Base-by-base conservation (phyloP, 2,329 filamentous ascomycete species). In the Xylaria sp. region DNA sequence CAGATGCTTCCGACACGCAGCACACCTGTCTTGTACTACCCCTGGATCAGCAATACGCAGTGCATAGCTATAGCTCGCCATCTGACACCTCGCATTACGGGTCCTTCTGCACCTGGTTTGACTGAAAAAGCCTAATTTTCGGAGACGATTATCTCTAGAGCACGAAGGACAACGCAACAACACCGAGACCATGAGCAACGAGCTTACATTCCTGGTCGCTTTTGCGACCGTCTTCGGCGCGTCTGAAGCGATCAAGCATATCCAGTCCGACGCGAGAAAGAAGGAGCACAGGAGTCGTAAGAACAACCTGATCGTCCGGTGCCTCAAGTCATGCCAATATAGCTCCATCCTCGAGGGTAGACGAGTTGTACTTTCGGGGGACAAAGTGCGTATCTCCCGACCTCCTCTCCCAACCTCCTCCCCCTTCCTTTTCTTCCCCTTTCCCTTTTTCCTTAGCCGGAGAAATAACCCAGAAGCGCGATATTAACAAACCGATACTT, bases 201-300 rank as follows among this genome's bases (percentile, higher is more conserved):
- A 73, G 44, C 55, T 76, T 32, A 74, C 76, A 2, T 80, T 82
- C 37, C 76, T 82, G 42, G 73, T 82, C 58, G 80, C 80, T 51
- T 81, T 83, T 65, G 80, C 79, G 48, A 81, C 83, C 25, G 82
- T 84, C 65, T 79, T 83, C 66, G 84, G 83, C 67, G 79, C 82
- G 0, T 80, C 82, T 23, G 84, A 85, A 73, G 83, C 82, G 18
- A 84, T 85, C 66, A 78, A 82, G 51, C 80, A 83, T 44, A 82
- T 82, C 9, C 83, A 85, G 73, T 78, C 81, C n/a, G 83, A 82
- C 69, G 77, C 80, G 3, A 81, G 80, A 50, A 79, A 79, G 51
- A 82, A 85, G 70, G 84, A 85, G 66, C 84, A 85, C 70, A 80
- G 84, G 61, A 81, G 79, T 69, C 79, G 83, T 59, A 84, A 84